phyloP scores from a whole-genome alignment of 2,329 filamentous ascomycete genomes.

The Pyrenophora tritici-repentis region DNA sequence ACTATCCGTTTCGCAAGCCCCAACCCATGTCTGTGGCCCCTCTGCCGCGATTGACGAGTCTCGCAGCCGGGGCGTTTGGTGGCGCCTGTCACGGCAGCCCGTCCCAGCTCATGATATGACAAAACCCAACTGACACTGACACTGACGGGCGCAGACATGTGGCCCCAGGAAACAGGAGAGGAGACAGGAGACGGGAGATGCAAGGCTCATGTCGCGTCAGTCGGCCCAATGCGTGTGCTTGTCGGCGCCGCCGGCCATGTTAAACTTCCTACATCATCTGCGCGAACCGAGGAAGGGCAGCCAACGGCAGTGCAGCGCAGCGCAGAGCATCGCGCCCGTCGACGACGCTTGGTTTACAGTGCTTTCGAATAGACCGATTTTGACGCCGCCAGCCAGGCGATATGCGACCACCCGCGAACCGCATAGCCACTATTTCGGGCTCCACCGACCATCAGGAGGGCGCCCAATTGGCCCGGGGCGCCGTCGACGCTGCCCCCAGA shows the following conservation, averaged over 20 bases:
- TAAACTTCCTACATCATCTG: slow-evolving; percentile 15
- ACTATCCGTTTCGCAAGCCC: slow-evolving; percentile 11
- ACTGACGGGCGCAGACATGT: neutral
- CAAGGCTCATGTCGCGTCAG: slow-evolving; percentile 4
- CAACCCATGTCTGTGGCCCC: slow-evolving; percentile 20
- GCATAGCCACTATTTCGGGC: slow-evolving; percentile 29
- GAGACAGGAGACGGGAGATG: no score
- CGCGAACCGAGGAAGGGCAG: slow-evolving; percentile 1
- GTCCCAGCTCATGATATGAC: slow-evolving; percentile 9
- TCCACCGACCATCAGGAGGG: slow-evolving; percentile 10
- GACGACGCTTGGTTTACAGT: slow-evolving; percentile 10
- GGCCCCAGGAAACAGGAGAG: no score
- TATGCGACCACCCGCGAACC: slow-evolving; percentile 9
- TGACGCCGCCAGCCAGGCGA: slow-evolving; percentile 10
- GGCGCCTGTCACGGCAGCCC: slow-evolving; percentile 27
- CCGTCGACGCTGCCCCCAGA: slow-evolving; percentile 10
- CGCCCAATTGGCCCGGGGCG: slow-evolving; percentile 28
- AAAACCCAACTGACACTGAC: slow-evolving; percentile 1
- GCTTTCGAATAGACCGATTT: slow-evolving; percentile 18
- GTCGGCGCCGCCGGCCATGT: slow-evolving; percentile 23
- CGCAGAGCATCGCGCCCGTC: neutral
- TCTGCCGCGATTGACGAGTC: slow-evolving; percentile 17
- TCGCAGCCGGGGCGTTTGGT: slow-evolving; percentile 16
- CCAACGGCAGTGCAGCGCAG: slow-evolving; percentile 15
- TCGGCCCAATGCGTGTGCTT: slow-evolving; percentile 15